Evolutionary conservation across 257 asterid species (phyloP), one percentile per base, ranked within the genome.

Genomic region (Linaria vulgaris): DNA sequence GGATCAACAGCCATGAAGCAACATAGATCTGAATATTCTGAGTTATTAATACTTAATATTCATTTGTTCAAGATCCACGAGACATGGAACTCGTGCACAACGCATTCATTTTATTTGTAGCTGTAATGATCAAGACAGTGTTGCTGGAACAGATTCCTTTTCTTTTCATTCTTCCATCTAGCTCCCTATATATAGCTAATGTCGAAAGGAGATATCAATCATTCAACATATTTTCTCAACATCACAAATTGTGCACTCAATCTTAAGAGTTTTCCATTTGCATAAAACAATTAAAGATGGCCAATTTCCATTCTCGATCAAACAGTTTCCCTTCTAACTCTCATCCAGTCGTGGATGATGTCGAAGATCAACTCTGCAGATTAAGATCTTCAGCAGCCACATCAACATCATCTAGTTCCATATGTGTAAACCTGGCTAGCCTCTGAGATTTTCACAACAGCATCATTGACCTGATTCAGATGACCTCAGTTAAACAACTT

Each of bases 261-360:
- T 19, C 46, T 53, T 39, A 25, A 55, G 5, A 53, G 16, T 60
- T 59, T n/a, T n/a, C n/a, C 38, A 27, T 55, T 41, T 47, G 16
- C 17, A 57, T 21, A n/a, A 67, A 52, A 20, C 62, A 69, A 55
- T n/a, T n/a, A n/a, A n/a, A n/a, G n/a, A 72, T 72, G 74, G 66
- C 59, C 51, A 22, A 61, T 25, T 20, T 17, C 60, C 80, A 71
- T 46, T 16, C 38, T 51, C 69, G 80, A 46, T 68, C 80, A 27
- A 68, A 8, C 41, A 34, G 41, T 34, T 34, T 34, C 10, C 41
- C 72, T 71, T 55, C 83, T 80, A 11, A 59, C 64, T 61, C 4
- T 44, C 74, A 15, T 58, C 23, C 55, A 74, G 68, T 34, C 11
- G 34, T 27, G 3, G 34, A 34, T 7, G 41, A 34, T 34, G 41